These are phyloP conservation scores for Neonothopanus nambi DNA, from an alignment of 1,284 basidiomycete genomes.

Conservation along the genomic window DNA sequence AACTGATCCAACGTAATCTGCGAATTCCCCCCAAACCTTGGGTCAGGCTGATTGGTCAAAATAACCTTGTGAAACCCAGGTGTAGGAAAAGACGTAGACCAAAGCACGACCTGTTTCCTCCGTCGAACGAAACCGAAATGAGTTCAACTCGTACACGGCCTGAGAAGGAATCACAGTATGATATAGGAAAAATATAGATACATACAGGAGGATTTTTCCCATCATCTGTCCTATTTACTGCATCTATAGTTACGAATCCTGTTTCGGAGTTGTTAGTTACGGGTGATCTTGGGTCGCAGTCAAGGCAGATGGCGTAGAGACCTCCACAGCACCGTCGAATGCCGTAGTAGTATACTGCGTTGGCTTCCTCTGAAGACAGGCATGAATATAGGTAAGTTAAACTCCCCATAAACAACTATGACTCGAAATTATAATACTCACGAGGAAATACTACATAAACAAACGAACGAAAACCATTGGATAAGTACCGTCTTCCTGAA, in stretches of 20 bases:
- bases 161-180: slow-evolving; percentile 24
- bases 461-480: background rate
- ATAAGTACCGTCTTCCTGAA: too few relatives aligned
- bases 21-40: slow-evolving; percentile 24
- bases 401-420: too few relatives aligned
- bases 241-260: slow-evolving; percentile 26
- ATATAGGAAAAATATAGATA: slow-evolving; percentile 27
- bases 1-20: slow-evolving; percentile 31
- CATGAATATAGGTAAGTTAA: background rate
- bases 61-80: slow-evolving; percentile 28
- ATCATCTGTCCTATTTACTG: slow-evolving; percentile 24
- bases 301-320: slow-evolving; percentile 27
- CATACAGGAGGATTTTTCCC: too few relatives aligned
- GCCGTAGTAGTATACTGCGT: slow-evolving; percentile 31
- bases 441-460: slow-evolving; percentile 13
- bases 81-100: background rate
- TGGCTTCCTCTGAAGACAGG: slow-evolving; percentile 21
- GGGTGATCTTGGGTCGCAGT: slow-evolving; percentile 28
- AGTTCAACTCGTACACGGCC: background rate
- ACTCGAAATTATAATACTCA: background rate
- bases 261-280: slow-evolving; percentile 18
- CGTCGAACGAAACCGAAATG: background rate
- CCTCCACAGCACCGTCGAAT: slow-evolving; percentile 22
- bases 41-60: slow-evolving; percentile 22
- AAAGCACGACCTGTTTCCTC: background rate